These are phyloP conservation scores for Endoconidiophora polonica DNA, from an alignment of 2,329 filamentous ascomycete species.

Conservation along the genomic window DNA sequence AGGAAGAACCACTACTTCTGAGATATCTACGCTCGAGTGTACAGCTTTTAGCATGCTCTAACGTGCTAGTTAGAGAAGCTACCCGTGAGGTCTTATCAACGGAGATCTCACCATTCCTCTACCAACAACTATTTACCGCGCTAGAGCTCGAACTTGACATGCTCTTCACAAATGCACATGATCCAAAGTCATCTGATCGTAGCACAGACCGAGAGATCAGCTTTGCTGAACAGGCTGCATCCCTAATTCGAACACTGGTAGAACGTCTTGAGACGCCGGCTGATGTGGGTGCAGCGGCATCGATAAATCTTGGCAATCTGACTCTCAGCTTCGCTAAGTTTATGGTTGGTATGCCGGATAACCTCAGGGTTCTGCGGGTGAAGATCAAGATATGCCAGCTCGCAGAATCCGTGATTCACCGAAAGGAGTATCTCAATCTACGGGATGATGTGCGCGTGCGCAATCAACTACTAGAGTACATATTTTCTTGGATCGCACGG, in stretches of 20 bases:
- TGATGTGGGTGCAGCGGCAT: slow-evolving; percentile 44
- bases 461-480: slow-evolving; percentile 51
- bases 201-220: slow-evolving; percentile 43
- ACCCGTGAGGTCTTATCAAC: slow-evolving; percentile 49
- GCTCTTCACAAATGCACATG: slow-evolving; percentile 40
- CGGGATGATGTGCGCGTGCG: slow-evolving; percentile 52
- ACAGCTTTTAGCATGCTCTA: slow-evolving; percentile 46
- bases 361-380: slow-evolving; percentile 38
- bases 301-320: slow-evolving; percentile 45
- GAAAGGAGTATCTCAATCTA: slow-evolving; percentile 51
- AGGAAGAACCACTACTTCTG: slow-evolving; percentile 42
- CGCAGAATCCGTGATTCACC: slow-evolving; percentile 45
- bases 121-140: slow-evolving; percentile 46
- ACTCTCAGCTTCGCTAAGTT: slow-evolving; percentile 53
- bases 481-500: slow-evolving; percentile 51
- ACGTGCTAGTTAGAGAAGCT: slow-evolving; percentile 47
- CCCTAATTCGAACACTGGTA: slow-evolving; percentile 44
- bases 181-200: slow-evolving; percentile 26
- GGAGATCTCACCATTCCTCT: slow-evolving; percentile 46
- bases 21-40: slow-evolving; percentile 47
- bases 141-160: slow-evolving; percentile 47
- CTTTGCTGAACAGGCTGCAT: slow-evolving; percentile 51
- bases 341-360: slow-evolving; percentile 40
- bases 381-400: slow-evolving; percentile 55
- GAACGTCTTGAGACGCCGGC: slow-evolving; percentile 47